These are phyloP conservation scores for Bathelium albidoporum DNA, from an alignment of 495 filamentous ascomycete species.

Conservation along the genomic window DNA sequence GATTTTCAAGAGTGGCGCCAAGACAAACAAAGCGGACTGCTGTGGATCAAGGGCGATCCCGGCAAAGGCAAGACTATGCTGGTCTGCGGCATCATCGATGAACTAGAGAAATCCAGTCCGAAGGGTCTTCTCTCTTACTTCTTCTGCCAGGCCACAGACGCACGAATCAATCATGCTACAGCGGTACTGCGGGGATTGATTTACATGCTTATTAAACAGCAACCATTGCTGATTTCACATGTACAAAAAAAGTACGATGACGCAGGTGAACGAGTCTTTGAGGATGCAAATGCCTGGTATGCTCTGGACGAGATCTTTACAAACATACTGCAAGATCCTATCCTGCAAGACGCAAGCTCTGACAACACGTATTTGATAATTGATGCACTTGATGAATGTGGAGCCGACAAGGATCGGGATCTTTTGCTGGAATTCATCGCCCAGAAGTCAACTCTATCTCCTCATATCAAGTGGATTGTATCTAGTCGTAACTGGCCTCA, in stretches of 20 bases:
- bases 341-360: not conserved
- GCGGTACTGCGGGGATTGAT: not conserved
- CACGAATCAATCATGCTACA: not conserved
- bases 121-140: not conserved
- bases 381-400: not conserved
- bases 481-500: not conserved
- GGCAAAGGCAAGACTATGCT: conserved; percentile 15
- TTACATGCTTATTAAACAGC: not conserved
- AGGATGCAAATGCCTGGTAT: not conserved
- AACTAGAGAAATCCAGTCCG: not conserved
- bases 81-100: conserved; percentile 4
- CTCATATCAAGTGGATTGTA: not conserved
- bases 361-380: not conserved
- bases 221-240: not conserved
- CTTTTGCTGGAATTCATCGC: not conserved
- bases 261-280: not conserved
- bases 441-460: not conserved
- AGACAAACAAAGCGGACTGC: not conserved
- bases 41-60: conserved; percentile 13
- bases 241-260: not conserved
- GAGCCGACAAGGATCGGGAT: not conserved
- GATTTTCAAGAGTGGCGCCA: conserved; percentile 6
- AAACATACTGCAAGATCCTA: not conserved
- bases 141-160: not conserved
- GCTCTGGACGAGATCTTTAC: not conserved